Evolutionary conservation across 2,329 filamentous ascomycete genomes (phyloP).

Genomic region (Botryosphaeria agaves): DNA sequence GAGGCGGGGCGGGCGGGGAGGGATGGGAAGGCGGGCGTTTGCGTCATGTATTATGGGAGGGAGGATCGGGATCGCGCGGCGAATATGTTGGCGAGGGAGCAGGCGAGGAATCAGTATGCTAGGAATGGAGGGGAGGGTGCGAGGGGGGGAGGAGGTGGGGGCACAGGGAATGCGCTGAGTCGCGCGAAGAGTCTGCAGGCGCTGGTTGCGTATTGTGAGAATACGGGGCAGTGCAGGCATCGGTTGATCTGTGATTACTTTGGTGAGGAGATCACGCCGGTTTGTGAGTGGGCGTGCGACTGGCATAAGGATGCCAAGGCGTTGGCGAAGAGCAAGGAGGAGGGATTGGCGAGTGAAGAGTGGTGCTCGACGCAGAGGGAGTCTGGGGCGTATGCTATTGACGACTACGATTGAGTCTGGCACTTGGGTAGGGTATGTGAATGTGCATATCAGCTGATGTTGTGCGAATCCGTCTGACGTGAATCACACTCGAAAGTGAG

Average conservation of each 20-base stretch:
- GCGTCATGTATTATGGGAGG: conserved; percentile 79
- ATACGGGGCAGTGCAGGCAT: conserved; percentile 56
- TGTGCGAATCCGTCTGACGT: no score
- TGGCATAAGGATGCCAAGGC: conserved; percentile 26
- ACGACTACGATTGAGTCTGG: not conserved
- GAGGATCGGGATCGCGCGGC: conserved; percentile 67
- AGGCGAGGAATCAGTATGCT: conserved; percentile 26
- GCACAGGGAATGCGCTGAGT: conserved; percentile 15
- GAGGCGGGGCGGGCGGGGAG: conserved; percentile 84
- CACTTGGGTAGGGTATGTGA: no score
- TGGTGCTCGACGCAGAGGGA: conserved; percentile 30
- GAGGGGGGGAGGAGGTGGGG: conserved; percentile 20
- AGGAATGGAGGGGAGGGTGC: conserved; percentile 21
- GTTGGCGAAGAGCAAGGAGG: conserved; percentile 25
- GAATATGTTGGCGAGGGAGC: conserved; percentile 29
- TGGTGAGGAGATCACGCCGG: conserved; percentile 33
- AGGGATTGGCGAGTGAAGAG: conserved; percentile 28
- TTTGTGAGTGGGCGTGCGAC: conserved; percentile 31
- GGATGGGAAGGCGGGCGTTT: conserved; percentile 73
- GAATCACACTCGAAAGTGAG: no score
- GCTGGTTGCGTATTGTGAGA: conserved; percentile 69
- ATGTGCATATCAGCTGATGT: no score
- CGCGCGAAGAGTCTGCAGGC: conserved; percentile 29
- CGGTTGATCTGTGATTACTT: conserved; percentile 60
- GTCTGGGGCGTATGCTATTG: conserved; percentile 17